phyloP scores from a whole-genome alignment of 768 basidiomycete genomes.

The Calvatia gigantea region DNA sequence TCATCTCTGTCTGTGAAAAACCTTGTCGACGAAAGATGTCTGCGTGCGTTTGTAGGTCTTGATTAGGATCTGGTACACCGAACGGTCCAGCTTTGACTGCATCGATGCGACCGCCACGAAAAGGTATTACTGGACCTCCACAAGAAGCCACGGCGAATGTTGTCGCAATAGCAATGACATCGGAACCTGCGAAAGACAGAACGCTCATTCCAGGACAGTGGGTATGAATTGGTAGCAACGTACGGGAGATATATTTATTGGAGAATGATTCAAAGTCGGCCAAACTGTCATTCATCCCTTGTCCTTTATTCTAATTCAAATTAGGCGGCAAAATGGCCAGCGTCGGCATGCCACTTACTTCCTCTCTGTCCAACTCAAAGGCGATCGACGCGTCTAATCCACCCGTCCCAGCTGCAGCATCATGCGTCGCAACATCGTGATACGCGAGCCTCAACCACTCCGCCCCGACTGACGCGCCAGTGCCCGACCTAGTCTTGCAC shows the following conservation, averaged over 20 bases:
- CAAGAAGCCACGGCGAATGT: slow-evolving; percentile 36
- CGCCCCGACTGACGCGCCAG: slow-evolving; percentile 16
- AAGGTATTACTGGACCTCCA: slow-evolving; percentile 41
- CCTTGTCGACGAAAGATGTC: slow-evolving; percentile 35
- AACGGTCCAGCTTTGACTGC: slow-evolving; percentile 31
- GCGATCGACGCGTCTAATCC: slow-evolving; percentile 26
- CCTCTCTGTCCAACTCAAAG: slow-evolving; percentile 19
- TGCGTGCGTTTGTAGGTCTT: slow-evolving; percentile 31
- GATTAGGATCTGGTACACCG: slow-evolving; percentile 39
- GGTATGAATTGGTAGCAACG: slow-evolving; percentile 14
- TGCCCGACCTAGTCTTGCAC: slow-evolving; percentile 14
- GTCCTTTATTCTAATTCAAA: slow-evolving; percentile 38
- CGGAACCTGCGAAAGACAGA: slow-evolving; percentile 27
- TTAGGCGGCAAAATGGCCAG: too few species aligned
- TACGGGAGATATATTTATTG: slow-evolving; percentile 39
- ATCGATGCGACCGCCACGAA: slow-evolving; percentile 40
- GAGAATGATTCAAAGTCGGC: slow-evolving; percentile 32
- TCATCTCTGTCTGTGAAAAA: slow-evolving; percentile 41
- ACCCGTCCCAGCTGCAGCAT: slow-evolving; percentile 20
- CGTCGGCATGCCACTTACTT: slow-evolving; percentile 16
- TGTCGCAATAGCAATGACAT: slow-evolving; percentile 38
- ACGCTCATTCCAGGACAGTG: neutral
- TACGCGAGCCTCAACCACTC: slow-evolving; percentile 22
- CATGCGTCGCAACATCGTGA: slow-evolving; percentile 24
- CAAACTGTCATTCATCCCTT: slow-evolving; percentile 31